Conservation (phyloP, 306 rosid genomes). For the Fragaria vesca region DNA sequence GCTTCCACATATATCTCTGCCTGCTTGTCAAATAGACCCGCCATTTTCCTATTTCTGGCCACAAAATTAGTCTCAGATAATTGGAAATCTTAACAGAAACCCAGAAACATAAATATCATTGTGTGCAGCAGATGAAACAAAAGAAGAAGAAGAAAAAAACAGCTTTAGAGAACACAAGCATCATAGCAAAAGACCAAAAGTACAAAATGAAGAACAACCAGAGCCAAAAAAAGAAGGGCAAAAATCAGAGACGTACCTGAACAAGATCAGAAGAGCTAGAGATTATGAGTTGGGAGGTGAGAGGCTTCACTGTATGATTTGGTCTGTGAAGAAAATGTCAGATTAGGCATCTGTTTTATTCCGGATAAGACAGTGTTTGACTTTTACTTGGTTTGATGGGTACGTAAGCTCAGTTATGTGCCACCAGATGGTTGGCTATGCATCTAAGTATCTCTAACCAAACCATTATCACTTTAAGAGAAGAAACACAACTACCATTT, state of each 20-base stretch:
- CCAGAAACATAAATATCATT: too few relatives aligned
- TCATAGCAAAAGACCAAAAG: too few relatives aligned
- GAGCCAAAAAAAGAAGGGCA: too few relatives aligned
- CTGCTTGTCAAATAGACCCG: slow-evolving; percentile 35
- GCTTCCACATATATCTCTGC: slow-evolving; percentile 24
- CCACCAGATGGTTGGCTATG: background rate
- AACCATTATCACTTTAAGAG: background rate
- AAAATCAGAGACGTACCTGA: too few relatives aligned
- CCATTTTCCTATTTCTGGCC: slow-evolving; percentile 20
- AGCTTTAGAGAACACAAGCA: too few relatives aligned
- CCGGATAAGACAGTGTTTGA: background rate
- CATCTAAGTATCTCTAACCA: background rate
- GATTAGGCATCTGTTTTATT: background rate
- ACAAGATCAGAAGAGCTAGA: background rate
- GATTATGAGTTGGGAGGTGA: background rate
- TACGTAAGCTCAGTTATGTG: background rate
- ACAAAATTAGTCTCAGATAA: background rate
- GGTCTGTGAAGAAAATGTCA: background rate
- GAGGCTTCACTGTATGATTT: background rate
- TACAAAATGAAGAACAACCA: too few relatives aligned
- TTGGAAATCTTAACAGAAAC: background rate
- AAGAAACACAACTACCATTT: background rate
- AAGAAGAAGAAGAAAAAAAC: too few relatives aligned
- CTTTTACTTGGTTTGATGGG: background rate
- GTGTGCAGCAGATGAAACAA: too few relatives aligned